These are phyloP conservation scores for Rhynchospora breviuscula DNA, from an alignment of 176 grass and related monocot species.

Conservation along the genomic window DNA sequence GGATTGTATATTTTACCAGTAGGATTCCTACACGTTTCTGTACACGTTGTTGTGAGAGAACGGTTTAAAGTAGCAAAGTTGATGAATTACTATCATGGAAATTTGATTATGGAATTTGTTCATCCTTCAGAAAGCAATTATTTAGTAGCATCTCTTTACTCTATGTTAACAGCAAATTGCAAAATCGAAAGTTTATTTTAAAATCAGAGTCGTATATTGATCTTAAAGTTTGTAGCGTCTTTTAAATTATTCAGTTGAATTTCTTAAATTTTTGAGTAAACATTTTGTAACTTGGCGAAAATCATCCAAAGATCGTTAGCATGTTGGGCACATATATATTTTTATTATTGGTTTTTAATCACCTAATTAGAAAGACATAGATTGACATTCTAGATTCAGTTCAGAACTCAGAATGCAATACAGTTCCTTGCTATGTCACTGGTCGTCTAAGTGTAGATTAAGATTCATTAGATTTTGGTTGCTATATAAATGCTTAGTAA, in stretches of 20 bases:
- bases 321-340: no score
- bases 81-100: neutral
- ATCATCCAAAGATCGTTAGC: no score
- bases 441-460: neutral
- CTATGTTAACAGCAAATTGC: neutral
- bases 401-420: no score
- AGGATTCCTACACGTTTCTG: neutral
- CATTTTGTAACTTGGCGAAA: no score
- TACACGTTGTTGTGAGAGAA: neutral
- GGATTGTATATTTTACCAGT: constrained; percentile 15
- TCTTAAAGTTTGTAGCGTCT: no score
- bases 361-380: no score
- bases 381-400: no score
- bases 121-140: neutral
- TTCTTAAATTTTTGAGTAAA: no score
- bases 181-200: neutral
- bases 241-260: no score
- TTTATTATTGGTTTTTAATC: no score
- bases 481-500: neutral
- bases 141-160: neutral
- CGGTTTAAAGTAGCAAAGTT: neutral
- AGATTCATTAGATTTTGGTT: neutral
- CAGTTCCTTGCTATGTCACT: no score
- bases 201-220: neutral
- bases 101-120: neutral